These are phyloP conservation scores for Pseudoturritis turrita DNA, from an alignment of 345 rosid species.

Conservation along the genomic window DNA sequence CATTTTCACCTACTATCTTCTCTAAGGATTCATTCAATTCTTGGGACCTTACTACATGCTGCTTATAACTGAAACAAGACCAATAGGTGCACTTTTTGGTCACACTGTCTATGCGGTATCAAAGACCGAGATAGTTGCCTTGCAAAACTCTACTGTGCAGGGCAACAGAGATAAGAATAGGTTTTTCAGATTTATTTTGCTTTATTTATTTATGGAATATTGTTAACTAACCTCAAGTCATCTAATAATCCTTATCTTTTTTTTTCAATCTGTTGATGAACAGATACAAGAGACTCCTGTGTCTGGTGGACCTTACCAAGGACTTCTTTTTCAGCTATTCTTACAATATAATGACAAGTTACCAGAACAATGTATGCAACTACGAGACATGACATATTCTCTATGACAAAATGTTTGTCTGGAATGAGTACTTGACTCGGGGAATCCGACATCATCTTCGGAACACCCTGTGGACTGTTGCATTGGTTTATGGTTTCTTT, in stretches of 20 bases:
- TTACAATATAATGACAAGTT: constrained; percentile 78
- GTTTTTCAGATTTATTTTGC: constrained; percentile 31
- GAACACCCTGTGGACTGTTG: constrained; percentile 90
- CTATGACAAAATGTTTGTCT: constrained; percentile 89
- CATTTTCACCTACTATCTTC: background rate
- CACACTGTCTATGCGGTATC: constrained; percentile 73
- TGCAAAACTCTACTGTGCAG: constrained; percentile 53
- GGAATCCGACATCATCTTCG: constrained; percentile 77
- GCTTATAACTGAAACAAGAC: constrained; percentile 73
- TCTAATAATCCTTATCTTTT: background rate
- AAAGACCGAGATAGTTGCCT: constrained; percentile 63
- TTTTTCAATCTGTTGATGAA: constrained; percentile 16
- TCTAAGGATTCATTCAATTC: constrained; percentile 72
- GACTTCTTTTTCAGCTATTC: constrained; percentile 98
- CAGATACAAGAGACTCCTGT: constrained; percentile 94
- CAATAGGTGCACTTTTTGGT: constrained; percentile 70
- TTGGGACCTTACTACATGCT: constrained; percentile 93
- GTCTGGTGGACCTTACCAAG: constrained; percentile 83
- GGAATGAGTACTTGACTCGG: constrained; percentile 93
- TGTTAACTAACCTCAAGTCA: background rate
- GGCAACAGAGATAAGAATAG: constrained; percentile 62
- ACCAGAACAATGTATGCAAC: constrained; percentile 71
- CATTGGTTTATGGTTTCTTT: constrained; percentile 91
- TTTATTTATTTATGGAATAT: background rate
- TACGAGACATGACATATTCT: constrained; percentile 53